Conservation (phyloP, 768 basidiomycete genomes). For the Rubroboletus satanas region DNA sequence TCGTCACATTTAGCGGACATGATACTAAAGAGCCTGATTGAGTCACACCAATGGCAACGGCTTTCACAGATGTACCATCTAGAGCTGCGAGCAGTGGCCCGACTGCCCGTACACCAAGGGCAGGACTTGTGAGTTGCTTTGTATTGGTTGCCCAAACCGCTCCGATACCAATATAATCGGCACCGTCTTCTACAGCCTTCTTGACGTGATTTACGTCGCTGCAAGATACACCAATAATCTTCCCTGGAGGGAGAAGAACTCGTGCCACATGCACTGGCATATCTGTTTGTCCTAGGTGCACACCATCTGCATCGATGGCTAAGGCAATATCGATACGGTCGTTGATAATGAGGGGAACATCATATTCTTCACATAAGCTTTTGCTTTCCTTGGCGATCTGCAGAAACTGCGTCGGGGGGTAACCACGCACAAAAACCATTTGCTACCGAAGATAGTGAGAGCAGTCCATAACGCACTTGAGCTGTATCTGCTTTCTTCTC, state of each 20-base stretch:
- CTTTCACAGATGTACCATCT: conserved; percentile 58
- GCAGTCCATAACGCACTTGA: conserved; percentile 50
- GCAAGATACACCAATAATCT: conserved; percentile 81
- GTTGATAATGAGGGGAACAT: conserved; percentile 82
- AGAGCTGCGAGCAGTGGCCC: conserved; percentile 62
- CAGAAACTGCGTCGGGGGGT: conserved; percentile 54
- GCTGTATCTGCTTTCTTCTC: conserved; percentile 82
- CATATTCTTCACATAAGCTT: conserved; percentile 67
- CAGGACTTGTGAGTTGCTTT: conserved; percentile 62
- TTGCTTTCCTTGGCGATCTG: conserved; percentile 68
- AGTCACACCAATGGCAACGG: conserved; percentile 80
- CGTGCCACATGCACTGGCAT: conserved; percentile 69
- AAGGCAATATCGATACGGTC: conserved; percentile 86
- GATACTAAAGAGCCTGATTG: background rate
- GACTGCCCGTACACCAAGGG: conserved; percentile 71
- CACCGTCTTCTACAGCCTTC: conserved; percentile 58
- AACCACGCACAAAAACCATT: background rate
- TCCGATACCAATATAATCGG: conserved; percentile 87
- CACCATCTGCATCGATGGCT: conserved; percentile 69
- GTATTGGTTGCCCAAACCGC: conserved; percentile 79
- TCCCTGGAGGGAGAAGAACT: conserved; percentile 58
- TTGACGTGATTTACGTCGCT: conserved; percentile 62
- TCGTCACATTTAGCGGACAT: background rate
- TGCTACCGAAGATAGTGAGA: background rate
- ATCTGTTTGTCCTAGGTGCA: conserved; percentile 89